These are phyloP conservation scores for Amauroascus verrucosus DNA, from an alignment of 2,329 filamentous ascomycete genomes.

Conservation along the genomic window DNA sequence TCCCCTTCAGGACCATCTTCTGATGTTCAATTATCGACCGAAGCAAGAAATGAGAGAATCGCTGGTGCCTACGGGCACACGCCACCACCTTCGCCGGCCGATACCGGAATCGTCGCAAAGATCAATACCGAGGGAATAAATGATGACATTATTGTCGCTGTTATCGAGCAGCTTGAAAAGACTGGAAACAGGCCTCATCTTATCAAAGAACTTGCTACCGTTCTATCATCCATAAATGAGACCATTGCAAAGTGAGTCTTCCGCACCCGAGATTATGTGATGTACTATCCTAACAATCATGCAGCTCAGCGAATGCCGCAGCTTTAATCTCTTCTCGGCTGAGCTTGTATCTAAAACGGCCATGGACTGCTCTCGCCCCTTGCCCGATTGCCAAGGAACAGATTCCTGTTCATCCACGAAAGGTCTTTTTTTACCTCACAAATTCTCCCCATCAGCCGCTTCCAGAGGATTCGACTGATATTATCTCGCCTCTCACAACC, in stretches of 20 bases:
- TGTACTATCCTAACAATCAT: conserved; percentile 23
- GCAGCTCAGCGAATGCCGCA: conserved; percentile 85
- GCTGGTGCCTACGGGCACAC: conserved; percentile 58
- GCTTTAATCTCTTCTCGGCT: conserved; percentile 91
- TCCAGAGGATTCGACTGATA: conserved; percentile 52
- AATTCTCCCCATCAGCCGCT: conserved; percentile 76
- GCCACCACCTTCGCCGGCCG: conserved; percentile 64
- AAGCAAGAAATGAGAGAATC: conserved; percentile 32
- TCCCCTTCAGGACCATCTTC: conserved; percentile 20
- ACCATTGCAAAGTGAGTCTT: conserved; percentile 77
- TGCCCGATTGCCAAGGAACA: conserved; percentile 91
- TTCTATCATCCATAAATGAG: conserved; percentile 64
- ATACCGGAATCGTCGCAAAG: conserved; percentile 37
- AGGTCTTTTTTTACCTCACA: conserved; percentile 93
- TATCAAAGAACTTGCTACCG: conserved; percentile 80
- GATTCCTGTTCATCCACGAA: conserved; percentile 81
- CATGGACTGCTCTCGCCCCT: conserved; percentile 65
- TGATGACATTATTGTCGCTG: conserved; percentile 88
- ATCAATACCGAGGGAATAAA: conserved; percentile 76
- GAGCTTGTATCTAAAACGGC: conserved; percentile 77
- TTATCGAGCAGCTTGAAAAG: conserved; percentile 77
- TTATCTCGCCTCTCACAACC: conserved; percentile 40
- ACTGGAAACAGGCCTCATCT: conserved; percentile 88
- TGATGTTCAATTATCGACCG: conserved; percentile 17
- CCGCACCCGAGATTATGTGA: conserved; percentile 11